These are phyloP conservation scores for Amyloporia xantha DNA, from an alignment of 768 basidiomycete genomes.

Conservation along the genomic window DNA sequence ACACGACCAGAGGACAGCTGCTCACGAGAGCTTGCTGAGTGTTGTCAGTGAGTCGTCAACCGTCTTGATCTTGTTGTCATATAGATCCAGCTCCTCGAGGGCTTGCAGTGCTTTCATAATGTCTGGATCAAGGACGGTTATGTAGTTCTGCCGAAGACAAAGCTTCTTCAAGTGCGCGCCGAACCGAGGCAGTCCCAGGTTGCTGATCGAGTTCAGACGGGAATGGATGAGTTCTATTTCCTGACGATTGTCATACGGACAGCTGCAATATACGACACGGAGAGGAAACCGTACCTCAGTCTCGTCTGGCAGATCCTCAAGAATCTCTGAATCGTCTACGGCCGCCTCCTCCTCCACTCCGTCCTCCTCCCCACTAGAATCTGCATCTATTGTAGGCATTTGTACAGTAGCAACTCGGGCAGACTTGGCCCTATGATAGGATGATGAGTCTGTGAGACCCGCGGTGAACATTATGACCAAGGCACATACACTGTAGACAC, in stretches of 20 bases:
- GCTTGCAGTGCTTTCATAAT: conserved; percentile 59
- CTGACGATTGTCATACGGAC: conserved; percentile 31
- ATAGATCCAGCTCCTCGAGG: conserved; percentile 88
- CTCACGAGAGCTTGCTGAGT: conserved; percentile 51
- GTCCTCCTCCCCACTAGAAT: conserved; percentile 49
- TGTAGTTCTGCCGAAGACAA: conserved; percentile 82
- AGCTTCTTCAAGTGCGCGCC: conserved; percentile 58
- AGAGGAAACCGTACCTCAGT: conserved; percentile 49
- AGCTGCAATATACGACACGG: conserved; percentile 9
- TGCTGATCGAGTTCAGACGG: conserved; percentile 60
- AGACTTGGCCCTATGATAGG: conserved; percentile 10
- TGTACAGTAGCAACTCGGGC: conserved; percentile 41
- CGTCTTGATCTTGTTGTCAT: conserved; percentile 89
- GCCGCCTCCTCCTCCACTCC: conserved; percentile 28
- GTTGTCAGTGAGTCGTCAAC: conserved; percentile 60
- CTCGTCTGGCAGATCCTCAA: conserved; percentile 77
- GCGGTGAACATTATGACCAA: too few species aligned
- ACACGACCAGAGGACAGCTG: conserved; percentile 2
- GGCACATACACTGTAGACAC: too few species aligned
- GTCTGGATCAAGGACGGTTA: conserved; percentile 64
- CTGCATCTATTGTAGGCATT: conserved; percentile 22
- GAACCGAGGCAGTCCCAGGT: conserved; percentile 71
- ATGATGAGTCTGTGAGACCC: too few species aligned
- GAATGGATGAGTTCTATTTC: conserved; percentile 84
- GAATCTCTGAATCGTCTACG: conserved; percentile 42